Conservation (phyloP, 306 rosid species). For the Begonia fuchsioides region DNA sequence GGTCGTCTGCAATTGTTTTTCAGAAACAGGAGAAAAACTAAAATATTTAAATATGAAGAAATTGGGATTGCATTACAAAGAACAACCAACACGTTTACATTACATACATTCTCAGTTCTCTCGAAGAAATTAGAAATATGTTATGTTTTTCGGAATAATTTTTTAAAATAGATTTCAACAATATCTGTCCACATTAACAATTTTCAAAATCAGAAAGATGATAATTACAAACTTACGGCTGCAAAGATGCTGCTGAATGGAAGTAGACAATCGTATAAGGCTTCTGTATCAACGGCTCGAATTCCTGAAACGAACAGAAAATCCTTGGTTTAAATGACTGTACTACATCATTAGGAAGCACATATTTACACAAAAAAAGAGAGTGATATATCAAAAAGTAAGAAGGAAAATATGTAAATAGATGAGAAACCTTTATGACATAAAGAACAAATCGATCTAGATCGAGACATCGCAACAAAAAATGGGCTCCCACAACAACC, state of each 20-base stretch:
- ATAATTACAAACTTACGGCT: slow-evolving; percentile 46
- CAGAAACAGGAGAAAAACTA: neutral
- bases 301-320: slow-evolving; percentile 53
- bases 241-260: slow-evolving; percentile 96
- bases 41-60: too few relatives aligned
- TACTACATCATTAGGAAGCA: too few relatives aligned
- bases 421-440: slow-evolving; percentile 50
- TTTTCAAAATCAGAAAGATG: too few relatives aligned
- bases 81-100: too few relatives aligned
- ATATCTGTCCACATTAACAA: too few relatives aligned
- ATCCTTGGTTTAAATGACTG: neutral
- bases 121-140: too few relatives aligned
- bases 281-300: slow-evolving; percentile 90
- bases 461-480: slow-evolving; percentile 89
- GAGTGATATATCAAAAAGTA: neutral
- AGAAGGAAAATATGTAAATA: neutral
- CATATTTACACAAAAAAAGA: too few relatives aligned
- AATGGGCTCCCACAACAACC: slow-evolving; percentile 98
- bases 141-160: too few relatives aligned
- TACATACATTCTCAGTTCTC: too few relatives aligned
- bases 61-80: too few relatives aligned
- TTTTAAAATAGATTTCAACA: too few relatives aligned
- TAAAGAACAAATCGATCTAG: slow-evolving; percentile 79
- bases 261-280: slow-evolving; percentile 83
- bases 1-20: slow-evolving; percentile 44